Evolutionary conservation across 2,329 filamentous ascomycete genomes (phyloP).

Genomic region (Shiraia bambusicola): DNA sequence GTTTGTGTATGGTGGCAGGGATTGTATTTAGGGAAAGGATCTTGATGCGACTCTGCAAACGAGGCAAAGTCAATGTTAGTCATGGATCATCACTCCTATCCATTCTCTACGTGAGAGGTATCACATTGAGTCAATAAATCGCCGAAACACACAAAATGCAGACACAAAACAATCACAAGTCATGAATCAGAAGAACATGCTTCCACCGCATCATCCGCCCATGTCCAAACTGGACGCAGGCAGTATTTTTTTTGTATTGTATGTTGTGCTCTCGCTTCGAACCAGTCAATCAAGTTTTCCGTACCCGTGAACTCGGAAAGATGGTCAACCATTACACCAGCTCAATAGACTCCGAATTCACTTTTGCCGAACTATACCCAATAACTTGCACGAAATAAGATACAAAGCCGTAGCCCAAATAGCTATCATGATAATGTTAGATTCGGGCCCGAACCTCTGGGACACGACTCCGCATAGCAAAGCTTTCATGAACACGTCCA

Average conservation of each 20-base stretch:
- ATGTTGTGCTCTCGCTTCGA: slow-evolving; percentile 19
- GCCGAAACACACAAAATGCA: too few species aligned
- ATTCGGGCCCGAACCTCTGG: slow-evolving; percentile 23
- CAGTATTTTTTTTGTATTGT: slow-evolving; percentile 14
- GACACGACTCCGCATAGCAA: slow-evolving; percentile 29
- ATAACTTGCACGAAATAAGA: slow-evolving; percentile 33
- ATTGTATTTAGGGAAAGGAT: too few species aligned
- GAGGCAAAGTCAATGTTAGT: too few species aligned
- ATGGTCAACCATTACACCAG: slow-evolving; percentile 34
- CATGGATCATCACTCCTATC: too few species aligned
- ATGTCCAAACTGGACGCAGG: slow-evolving; percentile 2
- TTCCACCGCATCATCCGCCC: slow-evolving; percentile 1
- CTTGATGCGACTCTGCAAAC: too few species aligned
- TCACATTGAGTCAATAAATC: too few species aligned
- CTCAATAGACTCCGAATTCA: slow-evolving; percentile 35
- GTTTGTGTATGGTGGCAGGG: too few species aligned
- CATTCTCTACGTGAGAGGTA: too few species aligned
- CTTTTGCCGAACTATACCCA: slow-evolving; percentile 31
- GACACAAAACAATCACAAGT: not conserved
- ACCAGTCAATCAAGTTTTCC: slow-evolving; percentile 28
- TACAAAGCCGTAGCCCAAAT: slow-evolving; percentile 29
- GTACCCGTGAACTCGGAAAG: slow-evolving; percentile 20
- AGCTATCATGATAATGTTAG: slow-evolving; percentile 35
- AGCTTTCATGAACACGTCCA: slow-evolving; percentile 21
- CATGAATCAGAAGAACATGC: not conserved